A percentile compares a stretch with the other conserved stretches of the same genome.
Conservation (phyloP, 2,329 filamentous ascomycete species). For the Penicillium expansum region DNA sequence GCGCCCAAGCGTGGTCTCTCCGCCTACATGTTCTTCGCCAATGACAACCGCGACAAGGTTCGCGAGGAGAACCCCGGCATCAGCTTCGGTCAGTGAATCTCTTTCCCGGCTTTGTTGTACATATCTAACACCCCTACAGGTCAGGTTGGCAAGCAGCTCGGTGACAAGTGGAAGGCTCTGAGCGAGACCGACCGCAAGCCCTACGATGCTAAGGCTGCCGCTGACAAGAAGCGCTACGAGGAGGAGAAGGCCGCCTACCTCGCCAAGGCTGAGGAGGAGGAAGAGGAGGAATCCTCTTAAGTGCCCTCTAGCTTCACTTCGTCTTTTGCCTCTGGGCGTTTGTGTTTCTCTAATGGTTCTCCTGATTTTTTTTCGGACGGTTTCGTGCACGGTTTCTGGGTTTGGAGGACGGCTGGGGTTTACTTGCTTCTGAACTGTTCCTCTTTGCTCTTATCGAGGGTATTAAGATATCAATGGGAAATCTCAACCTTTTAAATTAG, state of each 20-base stretch:
- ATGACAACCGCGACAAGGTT: conserved; percentile 97
- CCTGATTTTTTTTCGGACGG: conserved; percentile 31
- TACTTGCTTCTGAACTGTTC: conserved; percentile 34
- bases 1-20: conserved; percentile 99
- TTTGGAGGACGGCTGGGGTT: conserved; percentile 20
- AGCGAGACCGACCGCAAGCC: conserved; percentile 88
- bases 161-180: conserved; percentile 97
- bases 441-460: conserved; percentile 30
- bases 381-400: conserved; percentile 33
- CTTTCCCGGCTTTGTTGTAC: neutral
- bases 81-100: conserved; percentile 68
- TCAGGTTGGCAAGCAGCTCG: conserved; percentile 96
- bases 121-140: conserved; percentile 49
- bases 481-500: conserved; percentile 25
- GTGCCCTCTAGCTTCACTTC: conserved; percentile 19
- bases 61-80: conserved; percentile 98
- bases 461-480: conserved; percentile 27
- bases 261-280: conserved; percentile 56
- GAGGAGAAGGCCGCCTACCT: conserved; percentile 95
- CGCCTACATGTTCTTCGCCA: conserved; percentile 99
- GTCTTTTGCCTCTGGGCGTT: conserved; percentile 36
- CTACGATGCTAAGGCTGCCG: conserved; percentile 93
- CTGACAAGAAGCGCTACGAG: conserved; percentile 99
- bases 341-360: conserved; percentile 33
- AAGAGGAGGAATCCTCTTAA: conserved; percentile 52